Conservation (phyloP, 2,329 filamentous ascomycete species). For the Xylariaceae sp. region DNA sequence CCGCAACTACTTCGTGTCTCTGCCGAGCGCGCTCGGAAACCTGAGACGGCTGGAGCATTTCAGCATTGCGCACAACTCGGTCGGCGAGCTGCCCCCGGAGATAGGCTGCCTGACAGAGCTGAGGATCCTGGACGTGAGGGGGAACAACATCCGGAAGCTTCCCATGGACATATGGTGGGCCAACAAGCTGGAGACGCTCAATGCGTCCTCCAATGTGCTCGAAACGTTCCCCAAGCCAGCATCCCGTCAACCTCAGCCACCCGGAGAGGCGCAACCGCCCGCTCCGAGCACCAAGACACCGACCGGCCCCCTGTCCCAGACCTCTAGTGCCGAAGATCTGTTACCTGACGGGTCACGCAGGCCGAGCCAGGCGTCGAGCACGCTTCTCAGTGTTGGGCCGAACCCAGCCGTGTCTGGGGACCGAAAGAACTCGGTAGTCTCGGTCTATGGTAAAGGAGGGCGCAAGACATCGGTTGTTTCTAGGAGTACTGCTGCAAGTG, state of each 20-base stretch:
- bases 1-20: slow-evolving; percentile 89
- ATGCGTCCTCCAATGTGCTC: slow-evolving; percentile 91
- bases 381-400: slow-evolving; percentile 67
- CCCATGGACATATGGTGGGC: slow-evolving; percentile 97
- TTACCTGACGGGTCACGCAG: slow-evolving; percentile 54
- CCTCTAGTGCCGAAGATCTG: slow-evolving; percentile 74
- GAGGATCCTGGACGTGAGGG: slow-evolving; percentile 78
- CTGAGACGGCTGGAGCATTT: slow-evolving; percentile 81
- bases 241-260: slow-evolving; percentile 60
- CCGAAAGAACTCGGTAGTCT: slow-evolving; percentile 80
- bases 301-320: slow-evolving; percentile 48
- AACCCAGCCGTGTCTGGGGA: slow-evolving; percentile 60
- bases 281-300: slow-evolving; percentile 37
- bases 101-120: slow-evolving; percentile 85
- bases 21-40: slow-evolving; percentile 80
- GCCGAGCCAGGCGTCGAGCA: slow-evolving; percentile 79
- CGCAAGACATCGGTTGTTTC: slow-evolving; percentile 82
- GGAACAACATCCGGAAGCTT: slow-evolving; percentile 86
- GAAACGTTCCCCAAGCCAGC: slow-evolving; percentile 85
- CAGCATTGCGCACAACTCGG: slow-evolving; percentile 86
- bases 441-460: slow-evolving; percentile 70
- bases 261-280: slow-evolving; percentile 41
- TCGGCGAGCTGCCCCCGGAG: slow-evolving; percentile 77
- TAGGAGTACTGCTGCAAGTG: slow-evolving; percentile 45
- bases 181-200: slow-evolving; percentile 81